Base-by-base conservation (phyloP, 192 early-diverging fungal genomes). In the Jimgerdemannia flammicorona region DNA sequence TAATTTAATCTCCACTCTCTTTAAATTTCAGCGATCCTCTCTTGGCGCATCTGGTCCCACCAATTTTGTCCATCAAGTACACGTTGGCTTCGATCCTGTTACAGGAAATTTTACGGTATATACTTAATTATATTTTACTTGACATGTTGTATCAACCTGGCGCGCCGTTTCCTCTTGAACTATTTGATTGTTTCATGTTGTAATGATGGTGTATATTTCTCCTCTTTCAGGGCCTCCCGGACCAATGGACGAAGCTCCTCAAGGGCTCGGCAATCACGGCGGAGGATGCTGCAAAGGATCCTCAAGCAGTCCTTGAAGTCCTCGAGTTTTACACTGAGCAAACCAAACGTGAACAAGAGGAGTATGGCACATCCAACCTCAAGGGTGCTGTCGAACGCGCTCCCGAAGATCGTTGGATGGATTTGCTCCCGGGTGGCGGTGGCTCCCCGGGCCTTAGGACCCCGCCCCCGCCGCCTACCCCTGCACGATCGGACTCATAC, bases 321-420 rank as follows among this genome's bases (percentile, higher is more conserved):
- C 87, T 99, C 41, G 97, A 98, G 81, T 99, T 99, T 75, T 99
- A 99, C 87, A 96, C 97, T 39, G 97, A 96, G 79, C 90, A 94
- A 78, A 83, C 85, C 29, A 85, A 86, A 70, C 77, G 86, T 29
- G 87, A 89, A 39, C 81, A 83, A 67, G 82, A 82, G 66, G 87
- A 85, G 72, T 89, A 86, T 44, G 88, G 85, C 6, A 72, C 77
- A 2, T 80, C 86, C 8, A 70, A 79, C n/a, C 64, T 86, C 44
- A 69, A 74, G 42, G 76, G 81, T 40, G 73, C 78, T 3, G 81
- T 83, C 14, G 81, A 83, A 67, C 39, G 73, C 29, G 63, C 41
- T 39, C 70, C 75, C n/a, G 86, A 86, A 67, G 85, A 89, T 71
- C 84, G 87, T 42, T 89, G 88, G 88, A 83, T 85, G 40, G 87